Evolutionary conservation across 495 filamentous ascomycete genomes (phyloP).

Genomic region (Clavariopsis aquatica): DNA sequence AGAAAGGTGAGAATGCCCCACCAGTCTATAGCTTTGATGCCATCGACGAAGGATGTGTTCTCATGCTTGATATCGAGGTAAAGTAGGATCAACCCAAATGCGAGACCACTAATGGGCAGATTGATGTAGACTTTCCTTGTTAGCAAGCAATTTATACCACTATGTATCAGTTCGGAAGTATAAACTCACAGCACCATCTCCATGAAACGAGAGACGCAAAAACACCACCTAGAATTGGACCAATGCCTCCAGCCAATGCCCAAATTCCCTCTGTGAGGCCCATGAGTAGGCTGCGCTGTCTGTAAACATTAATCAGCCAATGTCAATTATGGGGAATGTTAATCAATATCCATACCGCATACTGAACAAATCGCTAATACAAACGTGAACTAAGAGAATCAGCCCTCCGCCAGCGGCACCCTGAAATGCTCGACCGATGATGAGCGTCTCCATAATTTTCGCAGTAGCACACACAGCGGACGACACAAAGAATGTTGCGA

Average conservation of each 20-base stretch:
- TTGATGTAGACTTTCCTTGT: slow-evolving; percentile 65
- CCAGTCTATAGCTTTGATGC: slow-evolving; percentile 54
- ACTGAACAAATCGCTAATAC: slow-evolving; percentile 61
- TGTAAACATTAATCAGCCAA: neutral
- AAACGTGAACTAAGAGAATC: slow-evolving; percentile 55
- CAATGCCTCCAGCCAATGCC: slow-evolving; percentile 60
- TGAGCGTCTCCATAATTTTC: slow-evolving; percentile 55
- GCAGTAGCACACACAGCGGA: slow-evolving; percentile 54
- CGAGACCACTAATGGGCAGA: slow-evolving; percentile 59
- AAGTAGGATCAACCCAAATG: slow-evolving; percentile 59
- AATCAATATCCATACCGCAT: slow-evolving; percentile 44
- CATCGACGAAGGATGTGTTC: slow-evolving; percentile 54
- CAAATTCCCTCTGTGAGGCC: slow-evolving; percentile 59
- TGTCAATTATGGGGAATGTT: too few species aligned
- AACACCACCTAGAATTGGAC: slow-evolving; percentile 68
- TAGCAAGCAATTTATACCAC: neutral
- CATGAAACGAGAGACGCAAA: slow-evolving; percentile 65
- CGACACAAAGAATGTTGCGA: slow-evolving; percentile 45
- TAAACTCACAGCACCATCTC: slow-evolving; percentile 59
- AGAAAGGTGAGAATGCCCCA: slow-evolving; percentile 47
- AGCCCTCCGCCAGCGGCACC: slow-evolving; percentile 59
- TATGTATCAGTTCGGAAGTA: neutral
- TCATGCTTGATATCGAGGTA: slow-evolving; percentile 64
- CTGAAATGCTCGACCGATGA: slow-evolving; percentile 58
- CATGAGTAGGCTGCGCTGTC: slow-evolving; percentile 53